These are phyloP conservation scores for Phytophthora hybrid DNA, from an alignment of 352 stramenopile species.

Conservation along the genomic window DNA sequence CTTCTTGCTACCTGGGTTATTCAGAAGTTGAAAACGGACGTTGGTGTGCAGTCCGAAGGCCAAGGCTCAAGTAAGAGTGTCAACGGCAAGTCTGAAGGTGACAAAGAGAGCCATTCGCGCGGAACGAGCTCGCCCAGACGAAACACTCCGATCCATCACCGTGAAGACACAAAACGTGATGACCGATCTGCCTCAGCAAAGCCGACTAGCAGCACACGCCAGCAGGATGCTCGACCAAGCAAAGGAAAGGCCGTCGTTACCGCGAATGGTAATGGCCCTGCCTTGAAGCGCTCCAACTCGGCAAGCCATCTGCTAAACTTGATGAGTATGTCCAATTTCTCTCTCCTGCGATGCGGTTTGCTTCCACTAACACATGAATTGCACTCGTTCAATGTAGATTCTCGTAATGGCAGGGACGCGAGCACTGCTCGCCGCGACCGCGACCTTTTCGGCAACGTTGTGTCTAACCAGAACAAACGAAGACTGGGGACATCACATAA, in stretches of 20 bases:
- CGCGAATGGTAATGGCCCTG: slow-evolving; percentile 21
- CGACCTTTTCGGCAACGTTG: slow-evolving; percentile 52
- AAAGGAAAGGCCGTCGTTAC: slow-evolving; percentile 24
- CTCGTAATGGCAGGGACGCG: slow-evolving; percentile 34
- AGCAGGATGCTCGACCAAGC: slow-evolving; percentile 1
- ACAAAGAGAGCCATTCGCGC: slow-evolving; percentile 19
- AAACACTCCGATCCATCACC: not conserved
- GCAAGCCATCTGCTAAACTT: slow-evolving; percentile 63
- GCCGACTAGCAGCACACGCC: slow-evolving; percentile 5
- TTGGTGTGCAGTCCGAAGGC: slow-evolving; percentile 28
- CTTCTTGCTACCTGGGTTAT: slow-evolving; percentile 65
- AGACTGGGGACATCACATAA: slow-evolving; percentile 50
- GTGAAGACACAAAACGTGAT: slow-evolving; percentile 14
- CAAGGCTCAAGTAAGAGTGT: slow-evolving; percentile 15
- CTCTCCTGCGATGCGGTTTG: not conserved
- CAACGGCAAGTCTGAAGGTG: slow-evolving; percentile 15
- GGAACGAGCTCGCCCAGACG: slow-evolving; percentile 17
- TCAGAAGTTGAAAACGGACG: slow-evolving; percentile 60
- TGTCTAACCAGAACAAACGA: slow-evolving; percentile 35
- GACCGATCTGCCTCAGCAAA: slow-evolving; percentile 15
- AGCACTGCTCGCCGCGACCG: slow-evolving; percentile 30
- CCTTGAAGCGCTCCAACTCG: slow-evolving; percentile 62
- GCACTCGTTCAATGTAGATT: slow-evolving; percentile 29
- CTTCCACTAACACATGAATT: slow-evolving; percentile 14
- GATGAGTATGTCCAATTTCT: slow-evolving; percentile 49